A percentile compares a stretch with the other conserved stretches of the same genome.
These are phyloP conservation scores for Boletus subluridellus DNA, from an alignment of 1,284 basidiomycete genomes.

Conservation along the genomic window DNA sequence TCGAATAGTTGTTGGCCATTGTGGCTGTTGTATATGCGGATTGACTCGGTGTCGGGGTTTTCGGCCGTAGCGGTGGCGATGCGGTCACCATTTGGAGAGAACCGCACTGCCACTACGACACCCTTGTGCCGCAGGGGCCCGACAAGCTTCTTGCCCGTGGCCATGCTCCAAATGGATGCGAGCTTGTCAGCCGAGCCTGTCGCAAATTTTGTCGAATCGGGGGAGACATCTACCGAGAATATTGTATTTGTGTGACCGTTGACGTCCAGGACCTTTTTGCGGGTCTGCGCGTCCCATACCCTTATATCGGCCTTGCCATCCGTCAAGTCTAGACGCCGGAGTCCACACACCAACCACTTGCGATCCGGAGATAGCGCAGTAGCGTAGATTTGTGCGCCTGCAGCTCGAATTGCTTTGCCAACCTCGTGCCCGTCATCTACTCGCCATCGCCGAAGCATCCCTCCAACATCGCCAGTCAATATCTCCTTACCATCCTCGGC, in stretches of 20 bases:
- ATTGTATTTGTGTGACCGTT: conserved; percentile 22
- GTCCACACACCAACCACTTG: conserved; percentile 11
- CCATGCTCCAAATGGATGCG: not conserved
- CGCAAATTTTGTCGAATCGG: no score
- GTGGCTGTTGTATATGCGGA: not conserved
- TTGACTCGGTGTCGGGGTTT: not conserved
- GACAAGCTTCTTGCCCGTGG: not conserved
- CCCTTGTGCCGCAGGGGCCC: not conserved
- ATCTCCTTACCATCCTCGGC: not conserved
- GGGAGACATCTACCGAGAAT: no score
- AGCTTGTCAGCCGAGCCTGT: no score
- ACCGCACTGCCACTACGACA: not conserved
- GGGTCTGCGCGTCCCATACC: conserved; percentile 5
- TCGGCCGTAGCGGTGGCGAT: conserved; percentile 1
- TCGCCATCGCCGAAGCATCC: no score
- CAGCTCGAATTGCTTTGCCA: not conserved
- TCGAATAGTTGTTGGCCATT: not conserved
- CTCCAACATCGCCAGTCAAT: not conserved
- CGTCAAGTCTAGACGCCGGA: not conserved
- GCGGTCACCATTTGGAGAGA: not conserved
- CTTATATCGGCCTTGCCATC: not conserved
- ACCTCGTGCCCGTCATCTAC: not conserved
- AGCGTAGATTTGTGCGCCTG: not conserved
- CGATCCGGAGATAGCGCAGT: not conserved
- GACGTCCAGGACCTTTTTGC: not conserved